phyloP scores from a whole-genome alignment of 345 rosid genomes.

The Pistacia vera region DNA sequence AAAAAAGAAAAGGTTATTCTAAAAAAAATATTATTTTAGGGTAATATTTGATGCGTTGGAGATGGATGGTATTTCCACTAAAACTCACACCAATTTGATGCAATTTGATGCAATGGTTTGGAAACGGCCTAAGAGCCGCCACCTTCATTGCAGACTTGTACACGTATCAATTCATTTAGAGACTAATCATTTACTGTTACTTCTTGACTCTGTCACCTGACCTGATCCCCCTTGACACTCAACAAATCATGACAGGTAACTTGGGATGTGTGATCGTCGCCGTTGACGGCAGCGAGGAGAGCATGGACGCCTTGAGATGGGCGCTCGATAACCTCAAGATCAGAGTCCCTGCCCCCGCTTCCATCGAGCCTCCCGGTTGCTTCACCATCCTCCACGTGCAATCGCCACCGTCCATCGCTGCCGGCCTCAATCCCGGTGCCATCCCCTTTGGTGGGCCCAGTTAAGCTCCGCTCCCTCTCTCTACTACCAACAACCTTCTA shows the following conservation, averaged over 20 bases:
- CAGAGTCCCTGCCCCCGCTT: conserved; percentile 53
- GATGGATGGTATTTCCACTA: too few relatives aligned
- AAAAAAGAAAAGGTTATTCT: too few relatives aligned
- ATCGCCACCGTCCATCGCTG: conserved; percentile 75
- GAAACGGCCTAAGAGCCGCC: background rate
- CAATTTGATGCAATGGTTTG: too few relatives aligned
- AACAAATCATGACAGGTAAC: conserved; percentile 46
- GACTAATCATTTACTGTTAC: background rate
- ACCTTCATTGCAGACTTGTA: too few relatives aligned
- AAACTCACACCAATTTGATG: too few relatives aligned
- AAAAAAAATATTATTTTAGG: too few relatives aligned
- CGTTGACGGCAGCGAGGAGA: conserved; percentile 89
- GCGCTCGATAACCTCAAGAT: conserved; percentile 78
- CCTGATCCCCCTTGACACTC: background rate
- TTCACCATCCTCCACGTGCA: conserved; percentile 81
- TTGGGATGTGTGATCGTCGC: conserved; percentile 69
- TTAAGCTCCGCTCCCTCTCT: conserved; percentile 28
- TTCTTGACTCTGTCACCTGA: background rate
- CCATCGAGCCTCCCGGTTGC: conserved; percentile 36
- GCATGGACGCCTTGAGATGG: conserved; percentile 88
- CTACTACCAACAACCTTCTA: background rate
- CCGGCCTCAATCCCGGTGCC: conserved; percentile 73
- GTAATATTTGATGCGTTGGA: too few relatives aligned
- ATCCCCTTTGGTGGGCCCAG: conserved; percentile 97
- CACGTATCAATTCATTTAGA: background rate